These are phyloP conservation scores for Cladosporium velox DNA, from an alignment of 2,329 filamentous ascomycete genomes.

Conservation along the genomic window DNA sequence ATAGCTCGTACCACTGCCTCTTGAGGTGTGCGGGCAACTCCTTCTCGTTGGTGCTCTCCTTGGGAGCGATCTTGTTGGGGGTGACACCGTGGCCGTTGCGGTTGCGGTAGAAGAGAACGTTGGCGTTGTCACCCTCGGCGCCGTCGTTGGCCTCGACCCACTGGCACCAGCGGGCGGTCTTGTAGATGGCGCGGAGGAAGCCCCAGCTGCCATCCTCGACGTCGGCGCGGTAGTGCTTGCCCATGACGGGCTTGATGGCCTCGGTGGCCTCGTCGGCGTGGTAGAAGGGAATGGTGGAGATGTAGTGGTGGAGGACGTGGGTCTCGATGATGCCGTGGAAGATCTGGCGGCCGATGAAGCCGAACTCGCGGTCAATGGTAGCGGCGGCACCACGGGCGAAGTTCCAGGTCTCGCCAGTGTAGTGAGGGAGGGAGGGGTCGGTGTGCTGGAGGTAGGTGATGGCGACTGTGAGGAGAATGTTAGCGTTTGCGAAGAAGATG, in stretches of 20 bases:
- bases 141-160: conserved; percentile 93
- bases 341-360: conserved; percentile 87
- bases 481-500: background rate
- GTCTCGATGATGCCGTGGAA: conserved; percentile 97
- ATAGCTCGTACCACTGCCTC: conserved; percentile 14
- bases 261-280: conserved; percentile 92
- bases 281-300: conserved; percentile 95
- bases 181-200: conserved; percentile 83
- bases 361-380: conserved; percentile 96
- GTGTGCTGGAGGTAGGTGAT: conserved; percentile 98
- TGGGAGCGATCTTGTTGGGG: conserved; percentile 41
- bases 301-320: conserved; percentile 96
- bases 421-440: conserved; percentile 90
- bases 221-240: conserved; percentile 87
- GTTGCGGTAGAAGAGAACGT: conserved; percentile 94
- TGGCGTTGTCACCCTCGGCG: conserved; percentile 76
- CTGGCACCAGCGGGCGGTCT: conserved; percentile 81
- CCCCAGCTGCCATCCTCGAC: conserved; percentile 73
- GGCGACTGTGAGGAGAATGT: conserved; percentile 62
- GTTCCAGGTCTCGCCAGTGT: conserved; percentile 83
- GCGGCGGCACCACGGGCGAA: conserved; percentile 91
- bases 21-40: conserved; percentile 10
- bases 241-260: conserved; percentile 94
- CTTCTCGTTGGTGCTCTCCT: background rate
- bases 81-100: conserved; percentile 77